Evolutionary conservation across 306 rosid genomes (phyloP).

Genomic region (Glycyrrhiza uralensis): DNA sequence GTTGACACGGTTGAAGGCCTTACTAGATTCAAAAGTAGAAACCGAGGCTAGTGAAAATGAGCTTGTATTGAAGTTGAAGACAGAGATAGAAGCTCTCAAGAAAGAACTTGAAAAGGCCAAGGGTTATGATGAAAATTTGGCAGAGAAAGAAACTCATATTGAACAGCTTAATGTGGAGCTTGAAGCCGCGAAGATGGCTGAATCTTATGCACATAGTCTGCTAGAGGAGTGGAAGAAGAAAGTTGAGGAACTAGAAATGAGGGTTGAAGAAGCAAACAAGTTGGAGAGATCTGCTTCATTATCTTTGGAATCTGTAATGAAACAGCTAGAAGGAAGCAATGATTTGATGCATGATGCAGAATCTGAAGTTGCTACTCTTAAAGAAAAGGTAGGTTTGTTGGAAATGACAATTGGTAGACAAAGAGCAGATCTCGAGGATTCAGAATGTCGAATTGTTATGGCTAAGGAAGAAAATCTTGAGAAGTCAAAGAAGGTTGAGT

Average conservation of each 20-base stretch:
- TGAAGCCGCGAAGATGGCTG: constrained; percentile 87
- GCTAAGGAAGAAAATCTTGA: constrained; percentile 64
- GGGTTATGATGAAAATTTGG: constrained; percentile 48
- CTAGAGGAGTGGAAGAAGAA: constrained; percentile 70
- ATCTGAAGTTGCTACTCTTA: constrained; percentile 62
- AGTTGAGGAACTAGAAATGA: constrained; percentile 67
- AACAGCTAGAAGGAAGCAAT: constrained; percentile 74
- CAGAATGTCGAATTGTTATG: constrained; percentile 43
- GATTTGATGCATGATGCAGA: constrained; percentile 79
- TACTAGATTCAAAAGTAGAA: constrained; percentile 70
- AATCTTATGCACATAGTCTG: constrained; percentile 63
- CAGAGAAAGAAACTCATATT: constrained; percentile 59
- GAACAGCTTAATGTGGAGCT: constrained; percentile 85
- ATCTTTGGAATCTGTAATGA: constrained; percentile 77
- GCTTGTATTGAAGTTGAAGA: constrained; percentile 47
- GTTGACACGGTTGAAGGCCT: constrained; percentile 55
- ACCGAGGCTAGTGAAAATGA: constrained; percentile 55
- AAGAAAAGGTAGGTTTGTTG: constrained; percentile 74
- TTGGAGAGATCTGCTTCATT: constrained; percentile 89
- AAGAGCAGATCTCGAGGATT: constrained; percentile 65
- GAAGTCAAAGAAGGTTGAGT: constrained; percentile 46
- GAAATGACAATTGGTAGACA: constrained; percentile 81
- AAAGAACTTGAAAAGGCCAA: constrained; percentile 61
- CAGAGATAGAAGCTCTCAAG: constrained; percentile 61
- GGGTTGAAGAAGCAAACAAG: constrained; percentile 56